phyloP scores from a whole-genome alignment of 2,329 filamentous ascomycete species.

The Ophiostoma triangulosporum region DNA sequence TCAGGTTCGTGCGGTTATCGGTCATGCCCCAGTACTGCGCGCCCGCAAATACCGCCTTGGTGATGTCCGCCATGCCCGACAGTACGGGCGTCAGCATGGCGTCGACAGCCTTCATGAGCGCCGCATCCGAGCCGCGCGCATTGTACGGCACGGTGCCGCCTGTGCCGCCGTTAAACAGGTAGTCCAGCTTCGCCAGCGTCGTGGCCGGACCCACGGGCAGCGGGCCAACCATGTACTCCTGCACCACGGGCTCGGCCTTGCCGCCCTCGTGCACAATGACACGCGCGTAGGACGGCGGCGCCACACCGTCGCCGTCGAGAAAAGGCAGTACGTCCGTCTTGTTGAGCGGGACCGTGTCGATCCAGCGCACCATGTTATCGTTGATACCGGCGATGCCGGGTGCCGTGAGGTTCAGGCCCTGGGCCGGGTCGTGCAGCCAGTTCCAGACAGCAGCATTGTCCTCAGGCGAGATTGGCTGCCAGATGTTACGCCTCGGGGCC shows the following conservation, averaged over 20 bases:
- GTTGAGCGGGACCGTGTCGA: conserved; percentile 35
- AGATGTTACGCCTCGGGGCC: conserved; percentile 28
- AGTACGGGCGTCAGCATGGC: conserved; percentile 24
- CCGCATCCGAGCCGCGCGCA: conserved; percentile 21
- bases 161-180: conserved; percentile 29
- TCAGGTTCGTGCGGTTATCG: conserved; percentile 20
- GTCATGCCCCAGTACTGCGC: conserved; percentile 20
- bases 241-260: conserved; percentile 27
- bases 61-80: conserved; percentile 26
- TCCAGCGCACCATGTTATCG: conserved; percentile 33
- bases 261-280: conserved; percentile 32
- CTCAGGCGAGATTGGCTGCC: conserved; percentile 26
- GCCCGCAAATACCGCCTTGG: conserved; percentile 24
- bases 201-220: conserved; percentile 28
- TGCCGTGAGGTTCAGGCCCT: conserved; percentile 31
- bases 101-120: conserved; percentile 21
- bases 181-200: conserved; percentile 26
- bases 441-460: conserved; percentile 31
- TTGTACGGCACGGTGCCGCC: conserved; percentile 25
- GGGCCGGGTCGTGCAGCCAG: conserved; percentile 25
- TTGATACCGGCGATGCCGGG: conserved; percentile 23
- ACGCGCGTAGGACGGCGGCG: conserved; percentile 30
- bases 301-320: conserved; percentile 23
- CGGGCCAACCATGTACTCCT: conserved; percentile 37
- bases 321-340: conserved; percentile 33